These are phyloP conservation scores for Botrytis deweyae DNA, from an alignment of 2,329 filamentous ascomycete species.

Conservation along the genomic window DNA sequence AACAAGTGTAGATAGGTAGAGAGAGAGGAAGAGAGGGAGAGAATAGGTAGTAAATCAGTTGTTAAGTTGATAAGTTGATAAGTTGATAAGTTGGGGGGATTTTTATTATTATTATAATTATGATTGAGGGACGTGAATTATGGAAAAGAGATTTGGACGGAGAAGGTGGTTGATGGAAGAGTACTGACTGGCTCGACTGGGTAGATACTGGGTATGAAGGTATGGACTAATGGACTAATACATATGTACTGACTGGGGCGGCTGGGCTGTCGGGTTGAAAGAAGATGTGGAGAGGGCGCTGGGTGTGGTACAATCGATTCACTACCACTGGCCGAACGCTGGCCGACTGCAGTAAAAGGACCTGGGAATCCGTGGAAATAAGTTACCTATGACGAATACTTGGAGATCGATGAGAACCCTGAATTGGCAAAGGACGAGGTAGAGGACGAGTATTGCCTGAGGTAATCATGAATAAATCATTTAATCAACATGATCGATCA, in stretches of 20 bases:
- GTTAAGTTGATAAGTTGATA: neutral
- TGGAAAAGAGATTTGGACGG: neutral
- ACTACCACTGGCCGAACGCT: neutral
- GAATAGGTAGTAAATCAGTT: neutral
- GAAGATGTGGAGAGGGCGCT: neutral
- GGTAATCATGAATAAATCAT: neutral
- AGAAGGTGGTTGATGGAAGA: neutral
- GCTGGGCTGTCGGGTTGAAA: neutral
- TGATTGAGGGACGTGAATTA: neutral
- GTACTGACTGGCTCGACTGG: neutral
- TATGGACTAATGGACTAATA: neutral
- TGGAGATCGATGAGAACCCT: neutral
- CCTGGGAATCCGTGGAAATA: neutral
- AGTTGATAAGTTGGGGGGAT: neutral
- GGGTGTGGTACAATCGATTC: neutral
- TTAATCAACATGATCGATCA: neutral
- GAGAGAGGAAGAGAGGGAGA: neutral
- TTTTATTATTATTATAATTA: neutral
- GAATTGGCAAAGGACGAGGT: neutral
- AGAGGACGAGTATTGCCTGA: neutral
- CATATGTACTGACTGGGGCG: neutral
- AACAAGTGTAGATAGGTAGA: neutral
- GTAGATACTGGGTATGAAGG: neutral
- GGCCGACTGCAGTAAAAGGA: neutral
- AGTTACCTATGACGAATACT: neutral